These are phyloP conservation scores for Fraxinus nigra DNA, from an alignment of 305 asterid species.

Conservation along the genomic window DNA sequence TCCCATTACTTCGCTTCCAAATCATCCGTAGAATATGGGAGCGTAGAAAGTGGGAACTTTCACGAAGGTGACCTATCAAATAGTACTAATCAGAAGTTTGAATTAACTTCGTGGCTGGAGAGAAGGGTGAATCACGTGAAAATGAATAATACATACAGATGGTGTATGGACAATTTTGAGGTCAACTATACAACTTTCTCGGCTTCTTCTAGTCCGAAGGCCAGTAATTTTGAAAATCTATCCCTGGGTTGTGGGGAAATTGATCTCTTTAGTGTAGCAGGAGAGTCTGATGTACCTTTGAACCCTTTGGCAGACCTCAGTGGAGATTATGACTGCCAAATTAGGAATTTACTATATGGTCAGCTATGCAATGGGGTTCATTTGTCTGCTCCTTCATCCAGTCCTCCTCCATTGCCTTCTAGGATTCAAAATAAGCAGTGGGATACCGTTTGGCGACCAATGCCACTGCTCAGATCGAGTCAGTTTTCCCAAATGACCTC, in stretches of 20 bases:
- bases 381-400: conserved; percentile 20
- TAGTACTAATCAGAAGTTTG: conserved; percentile 30
- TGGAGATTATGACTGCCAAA: conserved; percentile 77
- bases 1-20: conserved; percentile 22
- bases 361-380: conserved; percentile 49
- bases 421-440: conserved; percentile 31
- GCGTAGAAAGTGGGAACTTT: conserved; percentile 21
- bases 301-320: conserved; percentile 73
- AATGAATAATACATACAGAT: conserved; percentile 22
- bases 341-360: conserved; percentile 62
- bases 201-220: conserved; percentile 2
- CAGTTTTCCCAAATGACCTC: conserved; percentile 31
- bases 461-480: conserved; percentile 31
- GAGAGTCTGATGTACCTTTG: conserved; percentile 47
- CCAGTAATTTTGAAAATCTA: conserved; percentile 26
- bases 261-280: conserved; percentile 38
- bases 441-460: conserved; percentile 38
- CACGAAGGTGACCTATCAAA: conserved; percentile 26
- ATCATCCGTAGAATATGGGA: conserved; percentile 46
- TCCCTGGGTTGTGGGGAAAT: conserved; percentile 48
- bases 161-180: conserved; percentile 30
- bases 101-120: conserved; percentile 29
- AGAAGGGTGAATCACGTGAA: conserved; percentile 18
- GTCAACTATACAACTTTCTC: conserved; percentile 11
- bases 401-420: conserved; percentile 31